phyloP scores from a whole-genome alignment of 2,329 filamentous ascomycete genomes.

The Trichoderma sp. region DNA sequence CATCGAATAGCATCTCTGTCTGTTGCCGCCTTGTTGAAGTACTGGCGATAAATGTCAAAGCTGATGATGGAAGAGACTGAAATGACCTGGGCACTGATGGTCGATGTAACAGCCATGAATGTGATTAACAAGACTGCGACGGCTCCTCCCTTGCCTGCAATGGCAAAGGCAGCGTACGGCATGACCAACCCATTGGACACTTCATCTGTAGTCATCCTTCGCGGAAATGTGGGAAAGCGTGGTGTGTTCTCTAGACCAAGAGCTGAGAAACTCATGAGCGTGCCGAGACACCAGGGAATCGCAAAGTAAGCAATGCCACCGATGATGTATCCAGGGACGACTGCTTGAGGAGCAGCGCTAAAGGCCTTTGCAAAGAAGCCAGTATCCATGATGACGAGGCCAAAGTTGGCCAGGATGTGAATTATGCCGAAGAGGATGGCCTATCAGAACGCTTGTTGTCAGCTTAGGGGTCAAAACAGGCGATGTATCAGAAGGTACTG shows the following conservation, averaged over 20 bases:
- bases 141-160: conserved; percentile 71
- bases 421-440: conserved; percentile 55
- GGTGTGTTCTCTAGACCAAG: conserved; percentile 50
- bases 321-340: conserved; percentile 55
- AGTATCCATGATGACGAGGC: conserved; percentile 57
- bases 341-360: conserved; percentile 49
- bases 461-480: background rate
- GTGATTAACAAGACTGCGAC: conserved; percentile 68
- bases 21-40: conserved; percentile 50
- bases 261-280: conserved; percentile 52
- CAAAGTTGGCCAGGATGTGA: conserved; percentile 53
- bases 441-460: conserved; percentile 31
- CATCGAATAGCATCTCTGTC: conserved; percentile 54
- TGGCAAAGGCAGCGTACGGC: conserved; percentile 68
- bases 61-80: conserved; percentile 57
- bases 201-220: conserved; percentile 60
- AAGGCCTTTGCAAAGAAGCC: conserved; percentile 45
- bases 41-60: conserved; percentile 57
- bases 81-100: conserved; percentile 55
- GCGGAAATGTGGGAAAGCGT: conserved; percentile 57
- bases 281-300: conserved; percentile 57
- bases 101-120: conserved; percentile 75
- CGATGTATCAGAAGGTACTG: conserved; percentile 16
- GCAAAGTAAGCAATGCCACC: conserved; percentile 58
- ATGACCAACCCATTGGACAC: conserved; percentile 70